Evolutionary conservation across 2,329 filamentous ascomycete genomes (phyloP), one percentile per base, ranked within the genome.

Genomic region (Phaeosphaeria sp.): DNA sequence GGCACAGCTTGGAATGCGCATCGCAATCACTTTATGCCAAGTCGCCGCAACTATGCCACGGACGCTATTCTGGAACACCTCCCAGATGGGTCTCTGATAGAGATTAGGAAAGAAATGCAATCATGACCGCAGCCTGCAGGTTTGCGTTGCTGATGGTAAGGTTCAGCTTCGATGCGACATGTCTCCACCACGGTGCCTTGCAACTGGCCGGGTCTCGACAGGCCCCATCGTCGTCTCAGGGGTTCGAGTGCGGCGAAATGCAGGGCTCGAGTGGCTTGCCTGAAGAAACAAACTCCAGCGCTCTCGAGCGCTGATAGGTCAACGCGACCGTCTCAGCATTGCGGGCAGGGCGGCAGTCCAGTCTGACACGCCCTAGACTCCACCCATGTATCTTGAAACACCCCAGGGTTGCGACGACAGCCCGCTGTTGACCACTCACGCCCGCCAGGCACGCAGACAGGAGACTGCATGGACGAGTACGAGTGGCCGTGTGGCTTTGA

Each of bases 331-430:
- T 46, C 50, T 48, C 59, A 54, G 41, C 48, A 52, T 46, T 55
- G 55, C 51, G 52, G 62, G 62, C 62, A 50, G 51, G 53, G 67
- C 60, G 66, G 62, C 63, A 66, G 56, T 59, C 59, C 55, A 42
- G 55, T 66, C 72, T 75, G 71, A 74, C 65, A 70, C 73, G 48
- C 55, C 62, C 73, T 72, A 74, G 69, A 62, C 63, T 65, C 72
- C 71, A 75, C 72, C 49, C 27, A 58, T 59, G 69, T 68, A 71
- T 73, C 64, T 67, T 68, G 67, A 71, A 75, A 75, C 72, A 69
- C 62, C 64, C 66, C 51, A 64, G 53, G 62, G 63, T 58, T 52
- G 52, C 58, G 53, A 65, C 62, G 58, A 59, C 66, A 62, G 60
- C 52, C 57, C 56, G 43, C 59, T 55, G 59, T 65, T 60, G 58